Evolutionary conservation across 352 stramenopile genomes (phyloP).

Genomic region (Pilasporangium apinafurcum): DNA sequence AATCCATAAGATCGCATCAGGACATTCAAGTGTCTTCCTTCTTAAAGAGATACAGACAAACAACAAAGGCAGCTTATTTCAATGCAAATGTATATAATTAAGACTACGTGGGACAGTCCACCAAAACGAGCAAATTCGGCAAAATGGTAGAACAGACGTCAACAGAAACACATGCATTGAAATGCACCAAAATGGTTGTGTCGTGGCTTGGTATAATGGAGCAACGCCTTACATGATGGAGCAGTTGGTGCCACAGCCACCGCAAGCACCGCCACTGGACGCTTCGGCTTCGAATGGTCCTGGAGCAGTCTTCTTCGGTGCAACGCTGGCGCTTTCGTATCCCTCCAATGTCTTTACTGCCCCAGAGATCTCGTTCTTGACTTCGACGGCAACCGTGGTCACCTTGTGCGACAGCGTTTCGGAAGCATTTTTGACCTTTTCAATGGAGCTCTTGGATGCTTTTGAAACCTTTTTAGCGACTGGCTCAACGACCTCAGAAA

Average conservation of each 20-base stretch:
- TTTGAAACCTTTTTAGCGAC: conserved; percentile 6
- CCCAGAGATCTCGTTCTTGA: conserved; percentile 34
- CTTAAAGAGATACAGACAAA: conserved; percentile 7
- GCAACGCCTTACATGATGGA: conserved; percentile 47
- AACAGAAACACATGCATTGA: conserved; percentile 6
- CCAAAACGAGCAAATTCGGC: conserved; percentile 2
- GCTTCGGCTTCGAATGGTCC: conserved; percentile 28
- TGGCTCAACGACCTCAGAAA: not conserved
- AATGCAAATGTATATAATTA: conserved; percentile 9
- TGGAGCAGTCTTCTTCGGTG: conserved; percentile 33
- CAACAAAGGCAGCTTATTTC: not conserved
- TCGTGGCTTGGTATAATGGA: not conserved
- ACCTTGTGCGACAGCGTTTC: conserved; percentile 13
- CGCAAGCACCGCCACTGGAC: conserved; percentile 44
- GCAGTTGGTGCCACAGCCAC: conserved; percentile 34
- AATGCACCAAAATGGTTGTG: not conserved
- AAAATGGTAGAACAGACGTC: not conserved
- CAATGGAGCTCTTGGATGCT: not conserved
- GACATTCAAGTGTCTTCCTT: conserved; percentile 20
- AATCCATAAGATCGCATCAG: conserved; percentile 12
- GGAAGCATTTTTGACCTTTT: conserved; percentile 17
- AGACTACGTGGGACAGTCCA: not conserved
- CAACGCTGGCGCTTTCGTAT: conserved; percentile 70
- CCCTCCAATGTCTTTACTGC: conserved; percentile 48
- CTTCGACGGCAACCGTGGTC: conserved; percentile 9